phyloP scores from a whole-genome alignment of 1,284 basidiomycete genomes.

The Heliocybe sulcata region DNA sequence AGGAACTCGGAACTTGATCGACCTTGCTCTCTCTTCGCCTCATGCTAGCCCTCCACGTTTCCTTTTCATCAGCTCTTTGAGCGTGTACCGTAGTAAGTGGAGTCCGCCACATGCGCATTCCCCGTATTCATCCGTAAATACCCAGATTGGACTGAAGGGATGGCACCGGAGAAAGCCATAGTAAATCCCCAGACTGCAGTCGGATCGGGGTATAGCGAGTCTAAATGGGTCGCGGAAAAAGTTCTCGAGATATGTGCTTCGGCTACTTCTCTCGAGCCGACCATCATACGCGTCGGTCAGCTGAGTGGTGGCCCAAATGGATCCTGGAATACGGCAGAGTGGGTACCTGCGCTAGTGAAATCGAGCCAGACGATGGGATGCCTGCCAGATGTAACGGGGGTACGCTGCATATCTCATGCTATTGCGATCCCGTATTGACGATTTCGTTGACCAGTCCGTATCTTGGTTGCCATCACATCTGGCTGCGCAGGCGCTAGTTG shows the following conservation, averaged over 20 bases:
- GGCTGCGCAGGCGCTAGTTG: conserved; percentile 6
- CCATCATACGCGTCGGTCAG: conserved; percentile 18
- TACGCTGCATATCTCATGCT: not conserved
- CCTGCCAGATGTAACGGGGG: conserved; percentile 10
- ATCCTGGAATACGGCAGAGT: conserved; percentile 14
- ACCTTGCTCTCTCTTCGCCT: conserved; percentile 17
- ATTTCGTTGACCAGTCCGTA: conserved; percentile 5
- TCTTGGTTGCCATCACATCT: conserved; percentile 10
- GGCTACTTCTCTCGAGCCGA: conserved; percentile 9
- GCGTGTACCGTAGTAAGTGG: conserved; percentile 16
- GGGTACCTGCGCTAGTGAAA: conserved; percentile 23
- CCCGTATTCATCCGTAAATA: not conserved
- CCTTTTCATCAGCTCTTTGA: conserved; percentile 19
- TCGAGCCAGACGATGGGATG: conserved; percentile 9
- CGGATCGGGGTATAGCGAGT: too few relatives aligned
- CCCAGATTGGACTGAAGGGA: conserved; percentile 1
- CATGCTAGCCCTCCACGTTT: conserved; percentile 12
- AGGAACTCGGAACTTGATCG: conserved; percentile 17
- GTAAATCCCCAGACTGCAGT: conserved; percentile 13
- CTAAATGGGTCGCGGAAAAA: conserved; percentile 20
- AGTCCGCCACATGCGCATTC: not conserved
- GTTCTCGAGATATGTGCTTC: conserved; percentile 13
- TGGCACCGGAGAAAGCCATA: conserved; percentile 9
- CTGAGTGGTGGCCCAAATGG: conserved; percentile 20
- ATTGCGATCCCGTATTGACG: not conserved